Conservation (phyloP, 2,329 filamentous ascomycete species). For the Gliomastix tumulicola region DNA sequence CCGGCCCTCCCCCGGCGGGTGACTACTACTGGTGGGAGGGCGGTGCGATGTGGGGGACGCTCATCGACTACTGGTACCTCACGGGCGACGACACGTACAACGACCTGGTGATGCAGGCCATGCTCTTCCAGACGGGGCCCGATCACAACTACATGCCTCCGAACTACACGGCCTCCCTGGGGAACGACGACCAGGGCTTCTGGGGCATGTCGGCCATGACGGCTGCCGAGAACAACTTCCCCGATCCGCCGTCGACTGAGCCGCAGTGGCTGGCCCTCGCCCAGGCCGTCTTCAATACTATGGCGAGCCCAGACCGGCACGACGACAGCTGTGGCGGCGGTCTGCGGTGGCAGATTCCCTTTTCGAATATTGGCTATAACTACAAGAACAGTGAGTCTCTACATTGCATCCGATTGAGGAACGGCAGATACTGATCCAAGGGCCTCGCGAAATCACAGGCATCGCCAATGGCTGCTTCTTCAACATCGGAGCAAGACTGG, state of each 20-base stretch:
- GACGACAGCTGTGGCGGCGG: conserved; percentile 49
- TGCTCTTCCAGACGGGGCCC: conserved; percentile 46
- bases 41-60: conserved; percentile 52
- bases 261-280: conserved; percentile 51
- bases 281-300: conserved; percentile 56
- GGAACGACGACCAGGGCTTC: conserved; percentile 61
- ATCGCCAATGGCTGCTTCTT: conserved; percentile 58
- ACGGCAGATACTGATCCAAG: neutral
- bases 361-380: conserved; percentile 66
- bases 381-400: conserved; percentile 63
- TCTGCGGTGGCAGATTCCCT: conserved; percentile 71
- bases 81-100: conserved; percentile 56
- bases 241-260: conserved; percentile 39
- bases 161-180: conserved; percentile 43
- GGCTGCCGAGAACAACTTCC: conserved; percentile 51
- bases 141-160: conserved; percentile 48
- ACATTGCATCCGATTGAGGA: conserved; percentile 24
- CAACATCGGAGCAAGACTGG: conserved; percentile 62
- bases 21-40: conserved; percentile 63
- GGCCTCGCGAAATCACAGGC: conserved; percentile 12
- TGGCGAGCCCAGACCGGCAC: conserved; percentile 51
- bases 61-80: conserved; percentile 59
- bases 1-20: conserved; percentile 35
- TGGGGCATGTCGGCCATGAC: conserved; percentile 61
- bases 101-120: conserved; percentile 37